Evolutionary conservation across 257 asterid species (phyloP), one percentile per base, ranked within the genome.

Genomic region (Jaltomata sinuosa): DNA sequence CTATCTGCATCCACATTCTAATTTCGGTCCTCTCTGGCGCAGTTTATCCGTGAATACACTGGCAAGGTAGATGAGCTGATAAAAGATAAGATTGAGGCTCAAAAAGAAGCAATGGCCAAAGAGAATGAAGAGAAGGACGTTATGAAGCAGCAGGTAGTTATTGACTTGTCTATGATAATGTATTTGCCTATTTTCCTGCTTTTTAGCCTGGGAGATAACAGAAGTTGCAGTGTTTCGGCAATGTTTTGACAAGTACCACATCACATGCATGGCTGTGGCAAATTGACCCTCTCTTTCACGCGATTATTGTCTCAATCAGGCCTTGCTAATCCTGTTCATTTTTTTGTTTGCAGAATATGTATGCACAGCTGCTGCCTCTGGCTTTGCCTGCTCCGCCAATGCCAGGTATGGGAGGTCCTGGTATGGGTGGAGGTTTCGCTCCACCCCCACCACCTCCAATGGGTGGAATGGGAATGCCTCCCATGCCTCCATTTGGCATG

Each of bases 311-410:
- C 82, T 27, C 11, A 19, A 77, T 25, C 15, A 0, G 59, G 29
- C 8, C 45, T 14, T 52, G 50, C 38, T 27, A 65, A 54, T 74
- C 53, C 19, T 14, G 25, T 29, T 32, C 42, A 6, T 25, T 79
- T 31, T 65, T 50, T 47, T 29, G 18, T 67, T 54, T 92, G 94
- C 99, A 95, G 98, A 97, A 97, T 85, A 92, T 95, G 98, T 94
- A 97, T 88, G 99, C 99, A 34, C 98, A 97, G 90, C 88, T 95
- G 89, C 90, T 97, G 81, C 99, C 99, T 87, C 97, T 97, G 90
- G 99, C 99, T 67, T 89, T 97, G 90, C 99, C 99, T n/a, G 99
- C 99, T 18, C 99, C 99, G 19, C 98, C 98, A 65, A 92, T 93
- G 98, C 92, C 97, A 0, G 97, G 98, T 80, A 91, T 93, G 93